Conservation (phyloP, 1,284 basidiomycete species). For the Leccinum cinnamomeum region DNA sequence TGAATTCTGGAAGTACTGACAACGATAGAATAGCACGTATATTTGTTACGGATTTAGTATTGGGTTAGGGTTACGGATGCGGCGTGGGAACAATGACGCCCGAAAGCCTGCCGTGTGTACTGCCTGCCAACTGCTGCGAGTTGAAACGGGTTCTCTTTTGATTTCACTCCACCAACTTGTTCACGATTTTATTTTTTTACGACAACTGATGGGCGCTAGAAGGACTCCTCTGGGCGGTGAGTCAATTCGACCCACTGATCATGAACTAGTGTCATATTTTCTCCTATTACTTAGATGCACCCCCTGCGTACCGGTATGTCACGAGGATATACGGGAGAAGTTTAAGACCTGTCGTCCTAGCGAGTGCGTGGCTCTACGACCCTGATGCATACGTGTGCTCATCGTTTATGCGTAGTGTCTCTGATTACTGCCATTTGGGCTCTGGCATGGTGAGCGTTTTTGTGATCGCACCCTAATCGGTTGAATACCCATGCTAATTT, state of each 20-base stretch:
- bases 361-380: conserved; percentile 43
- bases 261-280: not conserved
- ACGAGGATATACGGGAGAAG: conserved; percentile 52
- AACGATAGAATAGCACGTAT: not conserved
- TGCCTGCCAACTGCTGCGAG: conserved; percentile 4
- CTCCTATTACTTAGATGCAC: conserved; percentile 40
- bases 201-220: conserved; percentile 16
- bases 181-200: not conserved
- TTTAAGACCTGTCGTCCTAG: conserved; percentile 57
- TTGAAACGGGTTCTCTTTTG: not conserved
- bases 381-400: not conserved
- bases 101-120: conserved; percentile 1
- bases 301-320: conserved; percentile 61
- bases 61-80: conserved; percentile 6
- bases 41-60: not conserved
- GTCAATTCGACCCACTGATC: not conserved
- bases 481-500: not conserved
- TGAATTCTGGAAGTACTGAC: not conserved
- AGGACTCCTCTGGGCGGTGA: conserved; percentile 19
- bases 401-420: conserved; percentile 37
- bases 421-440: conserved; percentile 56
- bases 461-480: not conserved
- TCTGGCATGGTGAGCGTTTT: conserved; percentile 54
- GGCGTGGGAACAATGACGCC: conserved; percentile 31
- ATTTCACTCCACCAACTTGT: conserved; percentile 4